Evolutionary conservation across 345 rosid species (phyloP), one percentile per base, ranked within the genome.

Genomic region (Linum trigynum): DNA sequence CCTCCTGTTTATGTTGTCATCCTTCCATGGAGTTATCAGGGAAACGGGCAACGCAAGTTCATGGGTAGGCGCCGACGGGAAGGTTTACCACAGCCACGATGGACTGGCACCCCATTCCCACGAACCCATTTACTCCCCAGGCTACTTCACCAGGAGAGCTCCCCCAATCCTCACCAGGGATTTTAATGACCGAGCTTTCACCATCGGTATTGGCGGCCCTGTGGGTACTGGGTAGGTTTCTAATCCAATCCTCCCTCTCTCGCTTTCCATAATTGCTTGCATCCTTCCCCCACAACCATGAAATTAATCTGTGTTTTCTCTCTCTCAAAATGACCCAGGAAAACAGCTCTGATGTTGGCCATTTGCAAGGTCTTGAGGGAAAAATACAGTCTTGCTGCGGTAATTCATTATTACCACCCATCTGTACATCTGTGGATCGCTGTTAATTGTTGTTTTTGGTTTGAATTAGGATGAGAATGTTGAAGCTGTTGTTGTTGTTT

Each of bases 31-130:
- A 53, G 45, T 68, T 40, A 59, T 39, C 77, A 84, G 86, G 60
- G 66, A 71, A 32, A 56, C 80, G 14, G 45, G 65, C 5, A 57
- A 36, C 37, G 36, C n/a, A 36, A 8, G 9, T 7, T 78, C 97
- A 58, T 86, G 85, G 94, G 84, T 85, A 12, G 97, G 91, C 5
- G 61, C 78, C 6, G 97, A 90, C 63, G 97, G 97, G 55, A 90
- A 57, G 75, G 83, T 85, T 62, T 88, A 81, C 74, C 99, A 90
- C 71, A 90, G 96, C 83, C 99, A 94, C 72, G 98, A 92, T 73
- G 98, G 98, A 57, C 83, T 90, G 12, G 98, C 97, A n/a, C 92
- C 96, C 4, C 97, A 90, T 72, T 90, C 99, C 8, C 99, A 92
- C 60, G 99, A 90, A 80, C 97, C 99, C 59, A 92, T 92, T 14